Base-by-base conservation (phyloP, 305 asterid genomes). In the Andrographis paniculata region DNA sequence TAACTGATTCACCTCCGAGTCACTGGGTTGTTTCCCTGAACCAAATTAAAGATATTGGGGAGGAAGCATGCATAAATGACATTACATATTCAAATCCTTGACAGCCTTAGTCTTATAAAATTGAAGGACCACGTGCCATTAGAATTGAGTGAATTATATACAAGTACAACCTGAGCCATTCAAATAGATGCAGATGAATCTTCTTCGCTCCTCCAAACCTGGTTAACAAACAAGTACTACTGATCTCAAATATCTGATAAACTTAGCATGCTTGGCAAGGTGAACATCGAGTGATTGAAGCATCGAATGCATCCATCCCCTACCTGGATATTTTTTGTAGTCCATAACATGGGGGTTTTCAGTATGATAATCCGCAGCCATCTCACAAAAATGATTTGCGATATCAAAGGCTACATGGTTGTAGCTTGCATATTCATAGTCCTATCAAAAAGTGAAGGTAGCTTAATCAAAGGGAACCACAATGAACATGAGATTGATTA, bases 331-430 rank as follows among this genome's bases (percentile, higher is more conserved):
- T 61, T 69, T 76, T 55, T 54, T 69, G 37, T 77, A 88, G 73
- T 88, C 86, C 73, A 88, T 57, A 41, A 82, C 56, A 74, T 84
- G 97, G 56, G 97, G 95, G 38, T 82, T 82, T 45, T 84, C 94
- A 20, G 87, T 75, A 60, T 88, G 97, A 67, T 88, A 88, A 69
- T 84, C 83, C 14, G 97, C 97, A 56, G 88, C 94, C 97, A 84
- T 84, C 78, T 88, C 97, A 37, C 95, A 88, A 55, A 88, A 88
- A 65, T 88, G 97, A 66, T 88, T 88, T 18, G 95, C 95, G 17
- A 88, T 67, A 62, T 88, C 97, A 65, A 58, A 88, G 46, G 97
- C 94, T 44, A 82, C 55, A 19, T 69, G 80, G 61, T 88, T 88
- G 82, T 84, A 88, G 69, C 93, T 71, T 18, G 97, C 87, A 42